These are phyloP conservation scores for Fusarium buxicola DNA, from an alignment of 2,329 filamentous ascomycete species.

Conservation along the genomic window DNA sequence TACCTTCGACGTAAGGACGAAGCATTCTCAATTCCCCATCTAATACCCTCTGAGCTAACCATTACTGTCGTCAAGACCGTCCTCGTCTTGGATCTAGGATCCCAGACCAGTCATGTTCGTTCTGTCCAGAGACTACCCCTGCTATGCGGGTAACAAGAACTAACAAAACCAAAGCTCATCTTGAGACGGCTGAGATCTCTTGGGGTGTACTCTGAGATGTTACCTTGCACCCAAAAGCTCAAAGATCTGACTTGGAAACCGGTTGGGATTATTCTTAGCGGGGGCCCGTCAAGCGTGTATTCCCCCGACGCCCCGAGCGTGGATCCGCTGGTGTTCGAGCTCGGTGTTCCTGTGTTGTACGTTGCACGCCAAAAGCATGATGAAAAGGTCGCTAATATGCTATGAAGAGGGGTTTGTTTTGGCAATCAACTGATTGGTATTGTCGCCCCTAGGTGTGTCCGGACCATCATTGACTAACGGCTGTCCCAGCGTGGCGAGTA, in stretches of 20 bases:
- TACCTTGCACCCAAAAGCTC: conserved; percentile 47
- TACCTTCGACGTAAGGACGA: conserved; percentile 25
- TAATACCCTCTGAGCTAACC: conserved; percentile 3
- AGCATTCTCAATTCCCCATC: conserved; percentile 5
- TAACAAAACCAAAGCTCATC: conserved; percentile 22
- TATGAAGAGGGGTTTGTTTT: conserved; percentile 68
- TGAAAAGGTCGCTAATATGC: background rate
- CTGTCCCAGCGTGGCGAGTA: conserved; percentile 21
- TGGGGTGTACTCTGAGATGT: conserved; percentile 77
- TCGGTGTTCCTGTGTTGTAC: conserved; percentile 46
- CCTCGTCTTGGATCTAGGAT: conserved; percentile 19
- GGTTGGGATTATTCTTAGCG: conserved; percentile 77
- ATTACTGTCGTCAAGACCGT: conserved; percentile 17
- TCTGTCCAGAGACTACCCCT: conserved; percentile 17
- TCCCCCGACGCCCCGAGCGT: conserved; percentile 25
- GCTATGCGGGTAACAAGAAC: conserved; percentile 14
- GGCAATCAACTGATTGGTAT: conserved; percentile 8
- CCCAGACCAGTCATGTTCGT: conserved; percentile 29
- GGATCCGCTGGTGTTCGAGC: conserved; percentile 71
- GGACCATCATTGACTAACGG: conserved; percentile 6
- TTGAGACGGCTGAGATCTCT: conserved; percentile 69
- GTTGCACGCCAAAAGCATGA: conserved; percentile 5
- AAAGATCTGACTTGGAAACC: conserved; percentile 58
- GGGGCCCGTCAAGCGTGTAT: conserved; percentile 44
- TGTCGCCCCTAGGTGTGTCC: conserved; percentile 51